Base-by-base conservation (phyloP, 305 asterid species). In the Galium porrigens region DNA sequence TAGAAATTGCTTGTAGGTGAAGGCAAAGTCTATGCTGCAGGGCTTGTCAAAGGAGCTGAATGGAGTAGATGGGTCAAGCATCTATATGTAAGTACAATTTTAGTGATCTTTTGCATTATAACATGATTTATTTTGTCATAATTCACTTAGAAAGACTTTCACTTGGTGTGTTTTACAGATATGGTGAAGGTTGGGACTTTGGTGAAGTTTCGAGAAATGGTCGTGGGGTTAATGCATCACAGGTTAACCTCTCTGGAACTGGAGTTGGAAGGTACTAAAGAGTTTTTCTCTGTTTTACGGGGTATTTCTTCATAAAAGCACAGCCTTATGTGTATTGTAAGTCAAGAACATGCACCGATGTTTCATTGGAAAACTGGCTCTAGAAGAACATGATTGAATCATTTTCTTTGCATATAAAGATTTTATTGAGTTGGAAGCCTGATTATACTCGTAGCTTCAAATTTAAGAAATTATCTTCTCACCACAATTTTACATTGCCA, bases 121-220 rank as follows among this genome's bases (percentile, higher is more conserved):
- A 15, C 41, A 49, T 44, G 67, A 17, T 22, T 42, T 25, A 41
- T 61, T 4, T 63, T 42, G 49, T 2, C 11, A 44, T 44, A 29
- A 27, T 25, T 9, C 48, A 33, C 22, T 41, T 33, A 8, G 6
- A 63, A 46, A 41, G 20, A 15, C 46, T n/a, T 46, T 17, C 25
- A 30, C 11, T n/a, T 17, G 20, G 42, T 33, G 36, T 29, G 32
- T 29, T 73, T 71, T 72, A 64, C 71, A 92, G 97, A 76, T 92
- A 92, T 73, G 99, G 99, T 64, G 99, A 92, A 92, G 99, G 99
- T 70, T 89, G 99, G 99, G 83, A 89, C 74, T 92, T 92, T 36
- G 99, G 95, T 63, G 99, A 92, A 82, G 99, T 89, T 70, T 88
- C 95, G 63, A 84, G 83, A 34, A 92, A 86, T 67, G 91, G 95